These are phyloP conservation scores for Penicillium alfredii DNA, from an alignment of 495 filamentous ascomycete species.

Conservation along the genomic window DNA sequence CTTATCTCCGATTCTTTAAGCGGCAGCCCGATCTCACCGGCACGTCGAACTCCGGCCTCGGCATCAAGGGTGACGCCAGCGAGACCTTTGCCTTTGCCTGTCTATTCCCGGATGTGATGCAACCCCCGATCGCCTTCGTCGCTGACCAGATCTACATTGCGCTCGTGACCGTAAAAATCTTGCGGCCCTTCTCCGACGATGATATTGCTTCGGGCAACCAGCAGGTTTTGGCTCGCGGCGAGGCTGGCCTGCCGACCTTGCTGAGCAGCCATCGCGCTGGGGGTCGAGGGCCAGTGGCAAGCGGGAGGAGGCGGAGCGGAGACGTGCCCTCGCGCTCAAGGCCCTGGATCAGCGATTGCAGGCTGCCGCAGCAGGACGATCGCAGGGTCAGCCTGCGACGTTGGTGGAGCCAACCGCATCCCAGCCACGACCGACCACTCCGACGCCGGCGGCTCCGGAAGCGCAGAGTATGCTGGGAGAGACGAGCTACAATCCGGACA, in stretches of 20 bases:
- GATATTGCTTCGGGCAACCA: conserved; percentile 79
- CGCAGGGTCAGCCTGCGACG: conserved; percentile 24
- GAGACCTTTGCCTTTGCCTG: conserved; percentile 93
- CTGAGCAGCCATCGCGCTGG: conserved; percentile 43
- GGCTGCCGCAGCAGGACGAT: conserved; percentile 58
- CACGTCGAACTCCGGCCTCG: conserved; percentile 44
- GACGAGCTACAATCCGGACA: conserved; percentile 62
- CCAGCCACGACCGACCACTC: conserved; percentile 28
- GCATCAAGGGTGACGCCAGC: conserved; percentile 74
- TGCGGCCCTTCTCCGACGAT: conserved; percentile 79
- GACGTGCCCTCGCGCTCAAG: conserved; percentile 81
- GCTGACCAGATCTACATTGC: conserved; percentile 68
- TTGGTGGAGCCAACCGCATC: conserved; percentile 39
- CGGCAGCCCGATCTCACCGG: conserved; percentile 58
- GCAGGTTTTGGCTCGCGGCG: conserved; percentile 58
- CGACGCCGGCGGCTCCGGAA: conserved; percentile 25
- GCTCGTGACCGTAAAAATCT: conserved; percentile 66
- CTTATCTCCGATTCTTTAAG: conserved; percentile 94
- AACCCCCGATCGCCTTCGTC: conserved; percentile 67
- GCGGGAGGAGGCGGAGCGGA: conserved; percentile 85
- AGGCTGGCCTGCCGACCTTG: conserved; percentile 59
- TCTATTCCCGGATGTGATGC: conserved; percentile 87
- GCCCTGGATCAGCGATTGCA: conserved; percentile 88
- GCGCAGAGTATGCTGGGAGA: conserved; percentile 55
- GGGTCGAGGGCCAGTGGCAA: conserved; percentile 43